Evolutionary conservation across 2,329 filamentous ascomycete species (phyloP).

Genomic region (Colletotrichum lini): DNA sequence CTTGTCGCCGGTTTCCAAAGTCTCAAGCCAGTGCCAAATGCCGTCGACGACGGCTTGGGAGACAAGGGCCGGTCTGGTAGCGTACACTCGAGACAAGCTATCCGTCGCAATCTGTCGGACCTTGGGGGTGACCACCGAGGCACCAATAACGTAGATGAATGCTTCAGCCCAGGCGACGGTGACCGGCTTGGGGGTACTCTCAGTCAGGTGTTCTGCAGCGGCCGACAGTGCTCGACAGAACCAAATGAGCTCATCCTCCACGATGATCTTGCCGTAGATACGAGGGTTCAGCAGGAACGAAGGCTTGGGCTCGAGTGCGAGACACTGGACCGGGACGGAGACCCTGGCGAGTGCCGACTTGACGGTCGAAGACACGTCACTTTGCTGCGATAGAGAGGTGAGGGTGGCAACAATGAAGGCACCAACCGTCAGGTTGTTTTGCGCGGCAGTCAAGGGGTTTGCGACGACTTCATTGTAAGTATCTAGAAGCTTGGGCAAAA

Average conservation of each 20-base stretch:
- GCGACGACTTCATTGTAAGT: slow-evolving; percentile 83
- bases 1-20: slow-evolving; percentile 79
- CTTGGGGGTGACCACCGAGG: slow-evolving; percentile 70
- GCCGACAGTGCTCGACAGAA: slow-evolving; percentile 78
- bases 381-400: slow-evolving; percentile 66
- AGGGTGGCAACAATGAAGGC: slow-evolving; percentile 82
- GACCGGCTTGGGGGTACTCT: slow-evolving; percentile 63
- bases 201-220: slow-evolving; percentile 68
- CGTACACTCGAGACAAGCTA: slow-evolving; percentile 76
- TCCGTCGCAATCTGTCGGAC: slow-evolving; percentile 75
- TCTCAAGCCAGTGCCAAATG: slow-evolving; percentile 84
- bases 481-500: slow-evolving; percentile 72
- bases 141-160: slow-evolving; percentile 83
- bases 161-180: slow-evolving; percentile 85
- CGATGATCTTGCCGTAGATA: slow-evolving; percentile 84
- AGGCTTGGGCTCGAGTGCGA: slow-evolving; percentile 82
- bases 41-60: slow-evolving; percentile 77
- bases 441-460: slow-evolving; percentile 84
- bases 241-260: slow-evolving; percentile 85
- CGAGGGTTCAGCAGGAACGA: slow-evolving; percentile 89
- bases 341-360: slow-evolving; percentile 67
- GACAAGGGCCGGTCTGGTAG: slow-evolving; percentile 69
- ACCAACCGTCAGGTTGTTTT: slow-evolving; percentile 85
- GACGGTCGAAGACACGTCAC: slow-evolving; percentile 67
- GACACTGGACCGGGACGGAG: slow-evolving; percentile 74